Conservation (phyloP, 2,329 filamentous ascomycete genomes). For the Ascosphaera apis region DNA sequence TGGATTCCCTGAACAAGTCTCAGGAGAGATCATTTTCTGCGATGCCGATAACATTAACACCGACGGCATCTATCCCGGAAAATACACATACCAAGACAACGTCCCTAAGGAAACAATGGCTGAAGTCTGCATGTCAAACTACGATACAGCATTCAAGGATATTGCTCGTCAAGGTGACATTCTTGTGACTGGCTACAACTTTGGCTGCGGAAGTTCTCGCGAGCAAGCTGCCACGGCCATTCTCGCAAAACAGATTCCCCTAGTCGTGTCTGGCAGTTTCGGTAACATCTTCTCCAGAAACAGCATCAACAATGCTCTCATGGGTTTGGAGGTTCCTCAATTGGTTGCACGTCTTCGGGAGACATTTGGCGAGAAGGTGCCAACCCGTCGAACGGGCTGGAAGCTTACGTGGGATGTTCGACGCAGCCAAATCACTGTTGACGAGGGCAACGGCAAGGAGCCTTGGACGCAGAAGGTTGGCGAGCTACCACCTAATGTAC, state of each 20-base stretch:
- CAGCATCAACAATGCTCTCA: conserved; percentile 20
- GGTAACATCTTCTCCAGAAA: conserved; percentile 59
- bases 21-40: conserved; percentile 71
- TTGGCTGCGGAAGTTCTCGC: conserved; percentile 58
- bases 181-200: conserved; percentile 69
- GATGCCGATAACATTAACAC: conserved; percentile 79
- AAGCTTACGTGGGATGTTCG: conserved; percentile 60
- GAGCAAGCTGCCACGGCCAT: conserved; percentile 82
- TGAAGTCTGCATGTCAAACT: conserved; percentile 81
- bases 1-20: conserved; percentile 64
- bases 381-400: conserved; percentile 62
- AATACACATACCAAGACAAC: conserved; percentile 80
- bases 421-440: conserved; percentile 44
- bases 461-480: conserved; percentile 64
- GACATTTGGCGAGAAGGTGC: conserved; percentile 26
- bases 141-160: conserved; percentile 47
- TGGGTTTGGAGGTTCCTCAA: conserved; percentile 17
- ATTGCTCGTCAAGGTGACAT: conserved; percentile 51
- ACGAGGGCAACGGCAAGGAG: conserved; percentile 42
- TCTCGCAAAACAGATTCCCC: conserved; percentile 53
- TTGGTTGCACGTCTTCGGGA: conserved; percentile 14
- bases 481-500: conserved; percentile 63
- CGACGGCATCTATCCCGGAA: conserved; percentile 76
- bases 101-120: conserved; percentile 61
- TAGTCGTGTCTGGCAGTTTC: conserved; percentile 62